Percentiles rank a stretch among this genome's conserved stretches.
Conservation (phyloP, 768 basidiomycete species). For the Lepiota venenata region DNA sequence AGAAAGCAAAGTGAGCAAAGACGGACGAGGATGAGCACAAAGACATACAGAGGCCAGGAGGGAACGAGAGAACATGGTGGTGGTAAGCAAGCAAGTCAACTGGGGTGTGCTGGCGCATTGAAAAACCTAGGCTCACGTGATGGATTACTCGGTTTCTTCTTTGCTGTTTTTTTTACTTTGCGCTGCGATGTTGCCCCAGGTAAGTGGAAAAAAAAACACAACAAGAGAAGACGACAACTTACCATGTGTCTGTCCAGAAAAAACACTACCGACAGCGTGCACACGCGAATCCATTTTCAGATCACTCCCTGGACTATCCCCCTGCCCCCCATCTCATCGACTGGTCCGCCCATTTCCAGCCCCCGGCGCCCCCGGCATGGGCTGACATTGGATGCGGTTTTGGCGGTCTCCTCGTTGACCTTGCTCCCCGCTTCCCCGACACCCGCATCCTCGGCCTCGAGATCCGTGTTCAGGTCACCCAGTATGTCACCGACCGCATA, state of each 20-base stretch:
- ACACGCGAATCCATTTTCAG: constrained; percentile 85
- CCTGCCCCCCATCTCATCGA: constrained; percentile 69
- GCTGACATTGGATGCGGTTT: constrained; percentile 99
- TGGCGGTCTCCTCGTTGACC: constrained; percentile 85
- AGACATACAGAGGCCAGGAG: constrained; percentile 36
- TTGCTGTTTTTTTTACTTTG: neutral
- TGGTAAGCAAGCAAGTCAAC: constrained; percentile 24
- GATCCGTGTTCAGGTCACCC: constrained; percentile 93
- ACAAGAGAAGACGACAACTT: neutral
- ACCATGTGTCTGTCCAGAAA: constrained; percentile 48
- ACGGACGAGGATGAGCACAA: neutral
- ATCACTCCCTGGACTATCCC: constrained; percentile 88
- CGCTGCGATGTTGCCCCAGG: constrained; percentile 48
- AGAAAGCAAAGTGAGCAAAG: constrained; percentile 13
- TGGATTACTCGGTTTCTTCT: neutral
- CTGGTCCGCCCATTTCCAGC: constrained; percentile 83
- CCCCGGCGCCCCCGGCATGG: constrained; percentile 79
- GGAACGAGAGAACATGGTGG: constrained; percentile 45
- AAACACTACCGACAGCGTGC: constrained; percentile 81
- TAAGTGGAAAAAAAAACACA: constrained; percentile 15
- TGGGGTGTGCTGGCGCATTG: neutral
- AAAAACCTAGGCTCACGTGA: constrained; percentile 23
- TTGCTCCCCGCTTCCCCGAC: constrained; percentile 90
- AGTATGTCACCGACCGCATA: constrained; percentile 95
- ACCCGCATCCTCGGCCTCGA: constrained; percentile 96